Conservation (phyloP, 2,329 filamentous ascomycete genomes). For the Didymella keratinophila region DNA sequence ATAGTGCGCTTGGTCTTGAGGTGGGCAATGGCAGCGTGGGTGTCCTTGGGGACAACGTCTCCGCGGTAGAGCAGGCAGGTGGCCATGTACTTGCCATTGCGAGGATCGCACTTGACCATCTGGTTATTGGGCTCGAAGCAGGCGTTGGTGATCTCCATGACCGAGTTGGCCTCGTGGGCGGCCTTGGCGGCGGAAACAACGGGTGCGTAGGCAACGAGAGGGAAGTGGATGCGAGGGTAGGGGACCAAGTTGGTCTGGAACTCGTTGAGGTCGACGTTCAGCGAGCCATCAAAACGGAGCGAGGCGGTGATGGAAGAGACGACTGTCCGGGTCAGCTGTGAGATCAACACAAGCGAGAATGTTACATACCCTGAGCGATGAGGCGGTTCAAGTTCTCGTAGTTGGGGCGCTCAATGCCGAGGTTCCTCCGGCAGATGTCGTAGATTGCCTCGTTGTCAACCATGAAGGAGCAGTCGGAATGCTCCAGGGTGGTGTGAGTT, state of each 20-base stretch:
- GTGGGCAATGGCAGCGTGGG: conserved; percentile 88
- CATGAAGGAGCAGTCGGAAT: conserved; percentile 99
- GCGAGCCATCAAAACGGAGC: conserved; percentile 96
- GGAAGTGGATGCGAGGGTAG: conserved; percentile 99
- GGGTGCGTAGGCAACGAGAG: conserved; percentile 93
- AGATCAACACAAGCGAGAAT: conserved; percentile 20
- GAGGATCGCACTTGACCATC: conserved; percentile 99
- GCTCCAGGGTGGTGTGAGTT: conserved; percentile 98
- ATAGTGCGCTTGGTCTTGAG: conserved; percentile 99
- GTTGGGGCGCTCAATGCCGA: conserved; percentile 95
- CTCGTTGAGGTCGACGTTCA: conserved; percentile 99
- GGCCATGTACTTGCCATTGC: conserved; percentile 99
- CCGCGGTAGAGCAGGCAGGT: conserved; percentile 98
- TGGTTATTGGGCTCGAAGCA: conserved; percentile 99
- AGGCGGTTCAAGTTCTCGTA: conserved; percentile 99
- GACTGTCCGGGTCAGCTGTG: conserved; percentile 61
- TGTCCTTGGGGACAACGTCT: conserved; percentile 96
- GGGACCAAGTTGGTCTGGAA: conserved; percentile 99
- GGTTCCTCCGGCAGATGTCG: conserved; percentile 97
- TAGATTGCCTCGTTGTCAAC: conserved; percentile 99
- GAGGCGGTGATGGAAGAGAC: conserved; percentile 98
- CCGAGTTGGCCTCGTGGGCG: conserved; percentile 96
- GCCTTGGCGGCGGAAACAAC: conserved; percentile 96
- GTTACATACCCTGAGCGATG: conserved; percentile 83
- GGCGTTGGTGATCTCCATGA: conserved; percentile 97